A percentile compares a stretch with the other conserved stretches of the same genome.
phyloP scores from a whole-genome alignment of 495 filamentous ascomycete genomes.

The Thozetella sp. region DNA sequence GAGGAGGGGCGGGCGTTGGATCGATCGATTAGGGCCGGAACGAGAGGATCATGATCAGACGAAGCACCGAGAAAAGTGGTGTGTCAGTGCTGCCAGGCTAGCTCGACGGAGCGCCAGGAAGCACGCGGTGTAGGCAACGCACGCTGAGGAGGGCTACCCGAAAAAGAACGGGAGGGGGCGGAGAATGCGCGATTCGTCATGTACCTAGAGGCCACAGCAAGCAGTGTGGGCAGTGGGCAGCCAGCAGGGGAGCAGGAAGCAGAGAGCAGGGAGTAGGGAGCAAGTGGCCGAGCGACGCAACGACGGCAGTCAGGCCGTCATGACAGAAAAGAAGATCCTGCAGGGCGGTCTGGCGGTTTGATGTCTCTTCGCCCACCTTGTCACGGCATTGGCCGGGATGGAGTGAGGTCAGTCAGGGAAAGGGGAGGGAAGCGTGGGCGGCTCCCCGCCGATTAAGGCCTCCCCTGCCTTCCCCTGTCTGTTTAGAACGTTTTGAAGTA shows the following conservation, averaged over 20 bases:
- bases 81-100: background rate
- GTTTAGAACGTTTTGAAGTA: background rate
- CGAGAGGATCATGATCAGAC: background rate
- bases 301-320: background rate
- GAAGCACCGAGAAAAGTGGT: background rate
- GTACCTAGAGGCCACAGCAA: no score
- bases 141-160: no score
- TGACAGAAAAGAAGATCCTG: background rate
- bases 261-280: no score
- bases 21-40: background rate
- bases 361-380: background rate
- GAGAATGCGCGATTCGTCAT: no score
- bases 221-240: no score
- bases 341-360: constrained; percentile 1
- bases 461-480: no score
- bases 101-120: no score
- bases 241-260: background rate
- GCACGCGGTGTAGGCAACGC: no score
- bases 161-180: no score
- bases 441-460: constrained; percentile 1
- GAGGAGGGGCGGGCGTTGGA: background rate
- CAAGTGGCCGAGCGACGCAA: background rate
- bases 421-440: background rate
- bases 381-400: background rate
- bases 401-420: background rate